Conservation (phyloP, 2,329 filamentous ascomycete genomes). For the Fusarium sp. region DNA sequence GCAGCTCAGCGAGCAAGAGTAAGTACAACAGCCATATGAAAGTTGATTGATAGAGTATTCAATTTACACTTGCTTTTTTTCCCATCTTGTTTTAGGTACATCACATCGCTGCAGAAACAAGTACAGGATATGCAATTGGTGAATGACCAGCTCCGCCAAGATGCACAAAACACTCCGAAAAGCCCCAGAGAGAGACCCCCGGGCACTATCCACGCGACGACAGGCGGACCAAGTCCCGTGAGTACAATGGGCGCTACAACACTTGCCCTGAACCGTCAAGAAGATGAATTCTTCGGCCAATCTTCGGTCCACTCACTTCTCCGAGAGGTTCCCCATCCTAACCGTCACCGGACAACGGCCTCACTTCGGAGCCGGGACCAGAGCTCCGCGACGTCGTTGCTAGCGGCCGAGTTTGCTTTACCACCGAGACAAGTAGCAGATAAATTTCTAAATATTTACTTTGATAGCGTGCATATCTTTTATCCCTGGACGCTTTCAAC, state of each 20-base stretch:
- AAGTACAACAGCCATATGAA: too few species aligned
- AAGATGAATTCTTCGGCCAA: not conserved
- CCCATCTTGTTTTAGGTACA: not conserved
- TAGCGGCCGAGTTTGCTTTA: not conserved
- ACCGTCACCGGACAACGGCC: not conserved
- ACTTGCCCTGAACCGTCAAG: not conserved
- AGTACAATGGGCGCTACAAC: slow-evolving; percentile 12
- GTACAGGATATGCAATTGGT: not conserved
- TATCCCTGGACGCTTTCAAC: slow-evolving; percentile 9
- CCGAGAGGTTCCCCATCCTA: not conserved
- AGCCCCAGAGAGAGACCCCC: not conserved
- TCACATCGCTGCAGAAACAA: not conserved
- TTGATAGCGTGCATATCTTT: not conserved
- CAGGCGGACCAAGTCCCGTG: not conserved
- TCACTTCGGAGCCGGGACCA: not conserved
- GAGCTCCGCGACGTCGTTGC: not conserved
- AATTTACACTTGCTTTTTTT: too few species aligned
- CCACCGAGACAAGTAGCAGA: not conserved
- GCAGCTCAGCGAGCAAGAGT: slow-evolving; percentile 1
- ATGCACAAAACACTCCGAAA: not conserved
- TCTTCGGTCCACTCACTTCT: slow-evolving; percentile 2
- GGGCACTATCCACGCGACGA: not conserved
- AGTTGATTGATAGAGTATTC: too few species aligned
- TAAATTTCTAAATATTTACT: not conserved
- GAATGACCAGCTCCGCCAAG: not conserved